Evolutionary conservation across 345 rosid genomes (phyloP).

Genomic region (Mercurialis annua): DNA sequence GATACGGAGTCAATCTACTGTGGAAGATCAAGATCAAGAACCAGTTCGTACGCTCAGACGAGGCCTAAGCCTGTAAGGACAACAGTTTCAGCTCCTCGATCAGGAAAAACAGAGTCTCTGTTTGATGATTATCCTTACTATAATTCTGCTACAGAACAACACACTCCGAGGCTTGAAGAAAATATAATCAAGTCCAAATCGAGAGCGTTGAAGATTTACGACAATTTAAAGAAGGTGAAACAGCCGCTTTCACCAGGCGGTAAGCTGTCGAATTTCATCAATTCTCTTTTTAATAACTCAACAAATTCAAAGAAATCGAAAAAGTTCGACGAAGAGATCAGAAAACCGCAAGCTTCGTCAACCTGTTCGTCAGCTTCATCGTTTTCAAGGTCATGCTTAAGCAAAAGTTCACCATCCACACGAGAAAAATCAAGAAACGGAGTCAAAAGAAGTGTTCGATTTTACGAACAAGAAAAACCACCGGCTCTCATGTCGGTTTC

Average conservation of each 20-base stretch:
- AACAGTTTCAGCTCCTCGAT: conserved; percentile 19
- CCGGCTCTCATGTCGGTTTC: conserved; percentile 29
- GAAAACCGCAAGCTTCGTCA: conserved; percentile 40
- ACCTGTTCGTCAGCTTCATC: conserved; percentile 81
- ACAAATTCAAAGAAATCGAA: conserved; percentile 48
- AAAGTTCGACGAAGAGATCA: conserved; percentile 32
- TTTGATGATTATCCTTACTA: conserved; percentile 33
- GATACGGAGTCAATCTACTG: conserved; percentile 58
- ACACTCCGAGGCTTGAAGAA: conserved; percentile 38
- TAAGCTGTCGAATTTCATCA: conserved; percentile 62
- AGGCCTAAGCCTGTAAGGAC: conserved; percentile 49
- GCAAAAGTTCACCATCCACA: conserved; percentile 59
- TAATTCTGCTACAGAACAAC: conserved; percentile 25
- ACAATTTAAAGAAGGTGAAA: conserved; percentile 58
- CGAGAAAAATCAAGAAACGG: conserved; percentile 55
- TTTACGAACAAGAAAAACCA: conserved; percentile 31
- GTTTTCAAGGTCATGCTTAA: conserved; percentile 74
- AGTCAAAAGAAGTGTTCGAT: conserved; percentile 57
- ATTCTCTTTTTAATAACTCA: conserved; percentile 59
- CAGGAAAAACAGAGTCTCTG: conserved; percentile 45
- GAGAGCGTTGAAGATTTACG: conserved; percentile 57
- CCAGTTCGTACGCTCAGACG: conserved; percentile 33
- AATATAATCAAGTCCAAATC: conserved; percentile 41
- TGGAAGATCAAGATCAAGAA: conserved; percentile 31
- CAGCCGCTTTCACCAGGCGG: conserved; percentile 88